Evolutionary conservation across 2,329 filamentous ascomycete genomes (phyloP), one percentile per base, ranked within the genome.

Genomic region (Nemania serpens): DNA sequence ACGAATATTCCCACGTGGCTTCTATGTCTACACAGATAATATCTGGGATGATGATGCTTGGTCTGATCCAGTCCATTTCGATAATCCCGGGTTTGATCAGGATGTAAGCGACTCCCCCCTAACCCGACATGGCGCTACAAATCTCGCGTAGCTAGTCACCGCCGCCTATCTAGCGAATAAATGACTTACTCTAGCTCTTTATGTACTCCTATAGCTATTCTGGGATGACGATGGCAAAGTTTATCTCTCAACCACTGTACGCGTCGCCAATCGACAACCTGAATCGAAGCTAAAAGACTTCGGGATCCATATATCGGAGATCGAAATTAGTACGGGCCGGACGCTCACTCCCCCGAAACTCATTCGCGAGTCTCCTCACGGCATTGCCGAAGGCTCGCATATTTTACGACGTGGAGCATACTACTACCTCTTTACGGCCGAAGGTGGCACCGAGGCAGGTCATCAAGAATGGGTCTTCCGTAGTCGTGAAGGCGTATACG

Each of bases 51-150:
- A 79, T 0, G 69, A 62, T 6, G 74, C 77, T 3, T 85, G 82
- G 82, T 82, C 79, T 4, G 81, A 85, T 47, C 82, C 82, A 0
- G 71, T 82, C 0, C 83, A 80, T 61, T 83, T 85, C 63, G 82
- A 84, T 54, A 80, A 82, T 45, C 75, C 80, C 1, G 81, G 81
- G 1, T 83, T 83, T 55, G 81, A 84, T 62, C 82, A 83, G 68
- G 81, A 83, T 69, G 79, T 81, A 68, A 66, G 74, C 72, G 25
- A 29, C 9, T 5, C 6, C 3, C 33, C 20, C 15, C 11, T 2
- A 45, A 7, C 2, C 13, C 2, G 15, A 15, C 12, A 17, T 29
- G 5, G 12, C 11, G 9, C 7, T 18, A 17, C 39, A 17, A 39
- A 11, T 29, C 6, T 45, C 47, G 25, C 12, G 17, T 22, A 45